Conservation (phyloP, 1,139 yeast genomes). For the Suhomyces bokatorum region DNA sequence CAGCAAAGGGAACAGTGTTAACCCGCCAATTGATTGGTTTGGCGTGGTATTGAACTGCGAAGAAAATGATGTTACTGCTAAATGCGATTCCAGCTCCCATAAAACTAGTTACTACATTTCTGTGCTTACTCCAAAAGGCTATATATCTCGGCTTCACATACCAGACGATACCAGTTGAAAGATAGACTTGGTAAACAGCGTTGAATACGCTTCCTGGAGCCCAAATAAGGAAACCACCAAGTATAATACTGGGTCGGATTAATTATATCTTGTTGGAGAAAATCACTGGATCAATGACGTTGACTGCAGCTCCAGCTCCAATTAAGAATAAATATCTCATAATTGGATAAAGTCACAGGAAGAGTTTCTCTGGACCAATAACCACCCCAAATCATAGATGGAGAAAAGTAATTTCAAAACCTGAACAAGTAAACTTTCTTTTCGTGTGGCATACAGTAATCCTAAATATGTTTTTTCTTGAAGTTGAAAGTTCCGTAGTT, state of each 20-base stretch:
- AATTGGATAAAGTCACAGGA: too few species aligned
- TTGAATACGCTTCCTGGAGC: constrained; percentile 22
- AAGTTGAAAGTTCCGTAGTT: too few species aligned
- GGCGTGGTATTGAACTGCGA: constrained; percentile 22
- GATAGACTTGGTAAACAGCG: constrained; percentile 18
- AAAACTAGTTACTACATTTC: constrained; percentile 20
- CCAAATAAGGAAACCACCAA: constrained; percentile 20
- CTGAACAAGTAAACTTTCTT: too few species aligned
- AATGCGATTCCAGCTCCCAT: constrained; percentile 24
- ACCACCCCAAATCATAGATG: too few species aligned
- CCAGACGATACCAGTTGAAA: constrained; percentile 18
- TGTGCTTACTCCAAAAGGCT: constrained; percentile 24
- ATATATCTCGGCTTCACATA: constrained; percentile 17
- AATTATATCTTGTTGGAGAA: too few species aligned
- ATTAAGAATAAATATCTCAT: too few species aligned
- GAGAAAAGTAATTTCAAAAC: too few species aligned
- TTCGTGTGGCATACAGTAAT: too few species aligned
- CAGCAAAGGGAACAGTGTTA: constrained; percentile 15
- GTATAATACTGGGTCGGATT: constrained; percentile 16
- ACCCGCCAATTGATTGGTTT: constrained; percentile 23
- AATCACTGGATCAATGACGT: too few species aligned
- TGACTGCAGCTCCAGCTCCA: too few species aligned
- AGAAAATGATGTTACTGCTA: constrained; percentile 21
- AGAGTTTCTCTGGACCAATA: too few species aligned
- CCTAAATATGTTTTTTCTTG: too few species aligned